phyloP scores from a whole-genome alignment of 2,329 filamentous ascomycete genomes.

The Trichoderma aggressivum region DNA sequence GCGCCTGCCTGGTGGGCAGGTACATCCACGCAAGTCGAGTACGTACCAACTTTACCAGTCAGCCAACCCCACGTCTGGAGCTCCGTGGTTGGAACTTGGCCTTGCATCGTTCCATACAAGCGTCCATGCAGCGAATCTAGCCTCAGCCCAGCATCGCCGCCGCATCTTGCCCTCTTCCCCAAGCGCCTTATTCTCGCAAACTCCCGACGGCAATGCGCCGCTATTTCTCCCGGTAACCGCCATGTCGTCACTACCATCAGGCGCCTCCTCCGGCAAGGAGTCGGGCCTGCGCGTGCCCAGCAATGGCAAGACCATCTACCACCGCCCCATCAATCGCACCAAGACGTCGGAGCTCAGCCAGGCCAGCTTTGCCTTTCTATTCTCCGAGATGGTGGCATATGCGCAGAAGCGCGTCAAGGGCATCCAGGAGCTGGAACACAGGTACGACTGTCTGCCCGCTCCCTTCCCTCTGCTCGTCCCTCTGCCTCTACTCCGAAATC shows the following conservation, averaged over 20 bases:
- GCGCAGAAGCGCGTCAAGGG: conserved; percentile 87
- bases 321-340: conserved; percentile 86
- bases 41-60: background rate
- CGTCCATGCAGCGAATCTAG: background rate
- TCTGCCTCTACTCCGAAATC: background rate
- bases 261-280: conserved; percentile 46
- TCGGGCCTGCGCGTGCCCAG: conserved; percentile 80
- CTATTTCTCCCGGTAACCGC: background rate
- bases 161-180: background rate
- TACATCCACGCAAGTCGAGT: background rate
- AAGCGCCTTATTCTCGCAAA: background rate
- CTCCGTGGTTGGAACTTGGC: background rate
- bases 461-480: background rate
- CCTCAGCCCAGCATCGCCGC: background rate
- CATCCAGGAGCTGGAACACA: conserved; percentile 88
- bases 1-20: background rate
- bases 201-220: conserved; percentile 13
- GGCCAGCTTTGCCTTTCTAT: conserved; percentile 91
- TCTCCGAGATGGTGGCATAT: conserved; percentile 94
- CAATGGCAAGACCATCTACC: conserved; percentile 96
- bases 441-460: conserved; percentile 52
- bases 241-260: conserved; percentile 52
- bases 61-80: conserved; percentile 8
- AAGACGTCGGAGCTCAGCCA: conserved; percentile 87
- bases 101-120: too few relatives aligned